Evolutionary conservation across 352 stramenopile genomes (phyloP).

Genomic region (Globisporangium sylvaticum): DNA sequence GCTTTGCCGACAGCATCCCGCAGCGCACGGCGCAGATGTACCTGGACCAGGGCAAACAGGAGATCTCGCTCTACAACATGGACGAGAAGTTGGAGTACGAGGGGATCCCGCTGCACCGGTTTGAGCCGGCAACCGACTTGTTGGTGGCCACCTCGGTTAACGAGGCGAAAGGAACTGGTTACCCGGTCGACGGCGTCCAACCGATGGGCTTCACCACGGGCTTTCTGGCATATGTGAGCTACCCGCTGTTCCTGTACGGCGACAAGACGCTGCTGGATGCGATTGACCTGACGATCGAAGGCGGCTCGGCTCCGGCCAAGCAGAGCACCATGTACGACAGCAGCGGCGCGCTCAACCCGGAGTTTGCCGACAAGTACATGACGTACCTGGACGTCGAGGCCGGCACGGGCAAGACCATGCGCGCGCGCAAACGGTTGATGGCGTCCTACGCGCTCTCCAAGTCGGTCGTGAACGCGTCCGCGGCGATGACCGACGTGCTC

Average conservation of each 20-base stretch:
- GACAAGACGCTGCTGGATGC: constrained; percentile 20
- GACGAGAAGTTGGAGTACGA: constrained; percentile 24
- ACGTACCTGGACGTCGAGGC: constrained; percentile 35
- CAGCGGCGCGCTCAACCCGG: constrained; percentile 24
- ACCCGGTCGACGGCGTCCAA: constrained; percentile 40
- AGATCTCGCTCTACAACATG: constrained; percentile 33
- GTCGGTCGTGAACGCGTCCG: constrained; percentile 22
- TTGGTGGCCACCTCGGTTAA: constrained; percentile 17
- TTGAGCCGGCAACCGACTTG: constrained; percentile 22
- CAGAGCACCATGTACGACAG: constrained; percentile 22
- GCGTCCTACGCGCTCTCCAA: constrained; percentile 30
- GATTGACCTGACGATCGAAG: constrained; percentile 28
- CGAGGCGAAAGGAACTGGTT: constrained; percentile 17
- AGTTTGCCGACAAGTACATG: constrained; percentile 28
- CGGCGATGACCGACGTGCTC: constrained; percentile 56
- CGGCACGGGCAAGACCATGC: constrained; percentile 21
- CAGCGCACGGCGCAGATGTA: constrained; percentile 21
- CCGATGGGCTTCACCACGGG: constrained; percentile 28
- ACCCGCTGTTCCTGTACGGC: constrained; percentile 34
- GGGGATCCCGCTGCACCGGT: constrained; percentile 31
- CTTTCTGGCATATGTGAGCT: constrained; percentile 40
- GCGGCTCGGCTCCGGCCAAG: constrained; percentile 23
- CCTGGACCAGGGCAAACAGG: constrained; percentile 25
- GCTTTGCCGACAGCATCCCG: constrained; percentile 21
- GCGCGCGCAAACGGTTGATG: constrained; percentile 26